Evolutionary conservation across 148 eudicot species (phyloP), one percentile per base, ranked within the genome.

Genomic region (Persicaria tinctoria): DNA sequence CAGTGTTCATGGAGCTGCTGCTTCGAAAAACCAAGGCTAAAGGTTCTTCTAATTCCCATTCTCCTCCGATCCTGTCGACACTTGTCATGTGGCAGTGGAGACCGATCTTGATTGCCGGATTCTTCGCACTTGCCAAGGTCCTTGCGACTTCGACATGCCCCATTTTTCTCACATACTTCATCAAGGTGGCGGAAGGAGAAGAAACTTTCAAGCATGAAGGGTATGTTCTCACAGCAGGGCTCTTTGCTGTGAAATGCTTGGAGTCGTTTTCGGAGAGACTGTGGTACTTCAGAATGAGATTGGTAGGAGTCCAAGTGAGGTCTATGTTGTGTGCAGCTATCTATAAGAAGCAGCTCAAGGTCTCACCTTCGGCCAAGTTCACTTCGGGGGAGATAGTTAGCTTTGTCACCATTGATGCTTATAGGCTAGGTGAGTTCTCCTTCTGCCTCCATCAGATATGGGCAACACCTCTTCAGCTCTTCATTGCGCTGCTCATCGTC

Each of bases 261-360:
- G 91, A 88, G 76, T 86, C 89, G 47, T 23, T 88, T 8, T 81
- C 89, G 14, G 87, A 86, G 81, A 84, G 91, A 51, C 91, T 84
- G 18, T 86, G 89, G 85, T 79, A 63, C 73, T 88, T 88, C 44
- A 57, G 74, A 55, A 86, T 81, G 68, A 86, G 86, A 68, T 54
- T 86, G 74, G 85, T 86, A 32, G 91, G 91, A 4, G 79, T 84
- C 1, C 83, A 83, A 75, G 79, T 90, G 38, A 80, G 89, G 76
- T 90, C 94, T 13, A 46, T 78, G 74, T 81, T 90, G 38, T 77
- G 82, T 73, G 87, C 89, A 76, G 82, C 87, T 3, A 83, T 87
- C 45, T 89, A 89, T 54, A 78, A 81, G 70, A 90, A 90, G 68
- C 88, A 86, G 53, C 81, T 87, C 20, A 78, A 78, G 46, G 77